Conservation (phyloP, 2,329 filamentous ascomycete species). For the Microsporum canis region DNA sequence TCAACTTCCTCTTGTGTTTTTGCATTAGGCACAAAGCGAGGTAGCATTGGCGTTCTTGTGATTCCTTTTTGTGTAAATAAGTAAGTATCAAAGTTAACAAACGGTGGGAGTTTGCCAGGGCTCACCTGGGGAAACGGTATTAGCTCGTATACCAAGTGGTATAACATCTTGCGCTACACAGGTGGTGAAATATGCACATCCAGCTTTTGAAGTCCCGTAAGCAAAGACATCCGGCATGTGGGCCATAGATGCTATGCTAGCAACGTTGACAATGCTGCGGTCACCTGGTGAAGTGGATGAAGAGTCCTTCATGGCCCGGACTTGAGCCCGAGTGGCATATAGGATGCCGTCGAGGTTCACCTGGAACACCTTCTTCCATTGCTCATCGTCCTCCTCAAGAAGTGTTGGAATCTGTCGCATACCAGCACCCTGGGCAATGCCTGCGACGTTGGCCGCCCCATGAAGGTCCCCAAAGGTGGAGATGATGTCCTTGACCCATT, state of each 20-base stretch:
- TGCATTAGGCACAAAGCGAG: background rate
- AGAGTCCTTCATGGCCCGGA: background rate
- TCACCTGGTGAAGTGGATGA: background rate
- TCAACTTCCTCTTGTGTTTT: background rate
- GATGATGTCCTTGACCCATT: background rate
- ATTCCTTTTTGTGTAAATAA: background rate
- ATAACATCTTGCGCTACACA: background rate
- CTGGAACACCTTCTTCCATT: background rate
- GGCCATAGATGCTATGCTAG: background rate
- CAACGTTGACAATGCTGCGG: conserved; percentile 1
- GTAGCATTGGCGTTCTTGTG: background rate
- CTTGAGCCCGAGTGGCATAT: background rate
- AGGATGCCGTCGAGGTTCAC: background rate
- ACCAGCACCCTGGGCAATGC: background rate
- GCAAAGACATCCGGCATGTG: conserved; percentile 2
- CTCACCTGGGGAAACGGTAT: background rate
- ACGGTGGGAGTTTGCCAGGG: no score
- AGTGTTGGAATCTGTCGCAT: background rate
- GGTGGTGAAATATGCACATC: background rate
- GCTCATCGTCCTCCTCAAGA: background rate
- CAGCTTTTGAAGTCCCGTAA: background rate
- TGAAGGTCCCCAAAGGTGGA: background rate
- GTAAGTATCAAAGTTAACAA: background rate
- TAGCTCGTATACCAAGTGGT: background rate
- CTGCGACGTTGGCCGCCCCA: background rate